These are phyloP conservation scores for Hypsizygus ulmarius DNA, from an alignment of 1,284 basidiomycete genomes.

Conservation along the genomic window DNA sequence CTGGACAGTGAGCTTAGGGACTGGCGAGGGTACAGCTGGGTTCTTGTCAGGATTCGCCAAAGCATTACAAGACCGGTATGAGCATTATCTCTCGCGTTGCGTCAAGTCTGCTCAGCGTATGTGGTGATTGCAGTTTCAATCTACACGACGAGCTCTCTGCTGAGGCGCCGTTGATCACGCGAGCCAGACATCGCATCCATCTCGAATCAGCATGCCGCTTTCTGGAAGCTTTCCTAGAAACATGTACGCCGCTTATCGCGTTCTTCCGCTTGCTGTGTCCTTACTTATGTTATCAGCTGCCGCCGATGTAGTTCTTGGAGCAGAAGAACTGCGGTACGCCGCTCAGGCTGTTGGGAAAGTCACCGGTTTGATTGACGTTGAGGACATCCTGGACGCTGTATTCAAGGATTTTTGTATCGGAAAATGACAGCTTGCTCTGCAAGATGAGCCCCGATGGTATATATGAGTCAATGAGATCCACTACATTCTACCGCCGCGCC, in stretches of 20 bases:
- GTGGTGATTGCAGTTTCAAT: conserved; percentile 33
- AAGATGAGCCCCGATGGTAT: background rate
- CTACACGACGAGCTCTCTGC: conserved; percentile 25
- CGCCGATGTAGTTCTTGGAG: conserved; percentile 72
- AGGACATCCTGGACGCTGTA: conserved; percentile 79
- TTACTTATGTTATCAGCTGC: conserved; percentile 28
- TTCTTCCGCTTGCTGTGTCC: conserved; percentile 3
- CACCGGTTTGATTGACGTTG: conserved; percentile 69
- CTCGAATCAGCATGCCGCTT: conserved; percentile 65
- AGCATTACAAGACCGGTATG: conserved; percentile 55
- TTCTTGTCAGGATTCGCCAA: conserved; percentile 60
- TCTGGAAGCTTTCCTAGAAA: conserved; percentile 63
- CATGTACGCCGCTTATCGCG: conserved; percentile 39
- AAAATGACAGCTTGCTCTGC: conserved; percentile 43
- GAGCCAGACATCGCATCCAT: conserved; percentile 75
- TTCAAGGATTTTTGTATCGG: conserved; percentile 88
- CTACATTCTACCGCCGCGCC: conserved; percentile 17
- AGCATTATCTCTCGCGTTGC: background rate
- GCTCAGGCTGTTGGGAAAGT: conserved; percentile 78
- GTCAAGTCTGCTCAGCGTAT: background rate
- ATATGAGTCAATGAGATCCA: background rate
- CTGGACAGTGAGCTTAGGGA: conserved; percentile 68
- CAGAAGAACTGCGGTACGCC: conserved; percentile 85
- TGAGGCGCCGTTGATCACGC: conserved; percentile 69
- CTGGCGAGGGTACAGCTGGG: conserved; percentile 49